phyloP scores from a whole-genome alignment of 768 basidiomycete species.

The Russula vinacea region DNA sequence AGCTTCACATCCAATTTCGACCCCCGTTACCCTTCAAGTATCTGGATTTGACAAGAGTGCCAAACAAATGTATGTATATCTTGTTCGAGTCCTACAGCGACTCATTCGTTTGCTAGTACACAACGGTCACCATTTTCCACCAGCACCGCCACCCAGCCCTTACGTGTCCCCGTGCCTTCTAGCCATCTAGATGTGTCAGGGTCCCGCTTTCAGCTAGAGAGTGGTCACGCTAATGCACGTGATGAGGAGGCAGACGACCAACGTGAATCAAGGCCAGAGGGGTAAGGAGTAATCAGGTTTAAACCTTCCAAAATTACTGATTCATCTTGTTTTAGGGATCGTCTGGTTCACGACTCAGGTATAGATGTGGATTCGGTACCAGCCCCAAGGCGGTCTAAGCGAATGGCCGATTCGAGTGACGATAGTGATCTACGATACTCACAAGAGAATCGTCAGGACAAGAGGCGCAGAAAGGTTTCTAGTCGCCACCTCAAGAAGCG shows the following conservation, averaged over 20 bases:
- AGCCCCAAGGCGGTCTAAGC: conserved; percentile 22
- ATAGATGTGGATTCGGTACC: conserved; percentile 11
- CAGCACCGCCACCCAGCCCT: background rate
- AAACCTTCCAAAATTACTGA: background rate
- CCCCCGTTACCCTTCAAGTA: conserved; percentile 20
- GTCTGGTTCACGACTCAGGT: conserved; percentile 11
- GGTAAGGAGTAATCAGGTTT: conserved; percentile 2
- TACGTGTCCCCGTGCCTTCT: conserved; percentile 6
- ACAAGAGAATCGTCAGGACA: conserved; percentile 27
- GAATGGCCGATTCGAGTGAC: conserved; percentile 29
- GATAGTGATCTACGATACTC: conserved; percentile 24
- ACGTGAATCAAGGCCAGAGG: conserved; percentile 1
- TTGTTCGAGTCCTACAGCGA: background rate
- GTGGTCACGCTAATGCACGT: background rate
- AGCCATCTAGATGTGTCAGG: background rate
- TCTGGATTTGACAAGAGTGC: conserved; percentile 14
- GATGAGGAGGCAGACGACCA: conserved; percentile 4
- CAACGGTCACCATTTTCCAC: conserved; percentile 6
- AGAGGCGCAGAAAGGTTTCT: conserved; percentile 30
- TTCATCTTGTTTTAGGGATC: conserved; percentile 5
- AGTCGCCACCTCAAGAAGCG: conserved; percentile 19
- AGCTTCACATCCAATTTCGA: conserved; percentile 3
- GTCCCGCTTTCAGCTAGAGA: conserved; percentile 2
- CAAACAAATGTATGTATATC: conserved; percentile 9
- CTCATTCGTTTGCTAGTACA: conserved; percentile 7